These are phyloP conservation scores for Cenococcum geophilum DNA, from an alignment of 495 filamentous ascomycete species.

Conservation along the genomic window DNA sequence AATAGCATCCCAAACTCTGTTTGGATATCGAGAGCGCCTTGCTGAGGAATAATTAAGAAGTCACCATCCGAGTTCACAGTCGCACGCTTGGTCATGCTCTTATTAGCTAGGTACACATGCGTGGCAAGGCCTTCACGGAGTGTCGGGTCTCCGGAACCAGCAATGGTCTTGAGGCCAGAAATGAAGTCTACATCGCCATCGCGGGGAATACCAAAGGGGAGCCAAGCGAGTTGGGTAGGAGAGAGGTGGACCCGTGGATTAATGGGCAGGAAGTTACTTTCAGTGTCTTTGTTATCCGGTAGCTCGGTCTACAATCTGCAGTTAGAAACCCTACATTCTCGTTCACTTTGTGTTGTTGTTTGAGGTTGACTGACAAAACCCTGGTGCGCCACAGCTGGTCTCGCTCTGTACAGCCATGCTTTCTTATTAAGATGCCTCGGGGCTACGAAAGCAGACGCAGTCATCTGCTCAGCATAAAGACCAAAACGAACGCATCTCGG, in stretches of 20 bases:
- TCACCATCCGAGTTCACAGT: slow-evolving; percentile 49
- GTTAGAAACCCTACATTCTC: too few relatives aligned
- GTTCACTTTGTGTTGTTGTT: slow-evolving; percentile 1
- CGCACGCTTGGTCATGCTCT: slow-evolving; percentile 44
- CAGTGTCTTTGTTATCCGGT: slow-evolving; percentile 42
- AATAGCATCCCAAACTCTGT: slow-evolving; percentile 47
- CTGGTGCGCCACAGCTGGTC: slow-evolving; percentile 48
- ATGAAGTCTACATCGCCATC: slow-evolving; percentile 42
- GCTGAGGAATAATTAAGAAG: slow-evolving; percentile 46
- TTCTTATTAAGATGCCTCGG: slow-evolving; percentile 47
- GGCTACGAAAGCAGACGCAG: slow-evolving; percentile 45
- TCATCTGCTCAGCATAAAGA: slow-evolving; percentile 46
- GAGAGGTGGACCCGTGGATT: slow-evolving; percentile 58
- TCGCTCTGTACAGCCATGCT: slow-evolving; percentile 44
- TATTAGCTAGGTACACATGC: slow-evolving; percentile 45
- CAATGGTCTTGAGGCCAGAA: slow-evolving; percentile 46
- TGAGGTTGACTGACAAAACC: slow-evolving; percentile 39
- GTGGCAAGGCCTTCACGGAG: slow-evolving; percentile 46
- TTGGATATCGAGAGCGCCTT: slow-evolving; percentile 47
- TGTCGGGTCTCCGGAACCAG: slow-evolving; percentile 47
- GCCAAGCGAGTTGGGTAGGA: slow-evolving; percentile 47
- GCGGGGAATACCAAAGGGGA: slow-evolving; percentile 44
- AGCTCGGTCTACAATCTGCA: slow-evolving; percentile 39
- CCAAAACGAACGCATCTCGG: slow-evolving; percentile 46
- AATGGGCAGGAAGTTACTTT: slow-evolving; percentile 46